Percentiles rank a stretch among this genome's conserved stretches.
Evolutionary conservation across 2,329 filamentous ascomycete genomes (phyloP).

Genomic region (Scolecobasidium constrictum): DNA sequence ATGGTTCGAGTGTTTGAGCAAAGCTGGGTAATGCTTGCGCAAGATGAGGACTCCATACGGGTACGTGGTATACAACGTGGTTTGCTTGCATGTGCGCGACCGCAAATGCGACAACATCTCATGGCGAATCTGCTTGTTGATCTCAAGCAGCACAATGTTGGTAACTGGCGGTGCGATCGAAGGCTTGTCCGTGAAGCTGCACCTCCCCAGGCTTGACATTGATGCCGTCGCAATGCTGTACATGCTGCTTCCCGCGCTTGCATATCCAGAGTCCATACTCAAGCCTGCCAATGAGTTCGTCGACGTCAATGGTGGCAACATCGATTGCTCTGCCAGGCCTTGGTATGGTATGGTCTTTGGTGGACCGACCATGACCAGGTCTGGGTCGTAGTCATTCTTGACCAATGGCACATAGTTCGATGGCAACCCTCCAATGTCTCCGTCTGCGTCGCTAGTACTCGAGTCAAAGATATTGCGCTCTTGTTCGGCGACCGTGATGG

Average conservation of each 20-base stretch:
- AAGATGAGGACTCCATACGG: constrained; percentile 9
- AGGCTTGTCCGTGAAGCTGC: neutral
- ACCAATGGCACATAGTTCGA: constrained; percentile 6
- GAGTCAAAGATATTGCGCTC: constrained; percentile 1
- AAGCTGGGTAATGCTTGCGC: constrained; percentile 3
- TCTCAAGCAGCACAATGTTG: constrained; percentile 3
- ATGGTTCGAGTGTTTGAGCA: constrained; percentile 1
- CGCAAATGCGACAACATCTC: constrained; percentile 6
- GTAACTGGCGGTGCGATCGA: neutral
- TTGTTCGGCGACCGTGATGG: constrained; percentile 7
- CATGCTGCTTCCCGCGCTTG: neutral
- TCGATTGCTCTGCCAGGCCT: neutral
- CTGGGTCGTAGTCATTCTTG: constrained; percentile 1
- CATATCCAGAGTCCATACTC: constrained; percentile 9
- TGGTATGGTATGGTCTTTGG: neutral
- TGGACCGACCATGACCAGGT: constrained; percentile 6
- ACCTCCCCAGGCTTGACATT: neutral
- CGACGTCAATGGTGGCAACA: neutral
- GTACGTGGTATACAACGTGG: constrained; percentile 7
- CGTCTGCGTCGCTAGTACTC: neutral
- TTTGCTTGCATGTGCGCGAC: neutral
- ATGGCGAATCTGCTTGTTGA: constrained; percentile 5
- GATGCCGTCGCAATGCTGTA: neutral
- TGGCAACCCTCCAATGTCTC: constrained; percentile 4
- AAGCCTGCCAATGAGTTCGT: neutral